Conservation (phyloP, 495 filamentous ascomycete species). For the Daldinia concentrica region DNA sequence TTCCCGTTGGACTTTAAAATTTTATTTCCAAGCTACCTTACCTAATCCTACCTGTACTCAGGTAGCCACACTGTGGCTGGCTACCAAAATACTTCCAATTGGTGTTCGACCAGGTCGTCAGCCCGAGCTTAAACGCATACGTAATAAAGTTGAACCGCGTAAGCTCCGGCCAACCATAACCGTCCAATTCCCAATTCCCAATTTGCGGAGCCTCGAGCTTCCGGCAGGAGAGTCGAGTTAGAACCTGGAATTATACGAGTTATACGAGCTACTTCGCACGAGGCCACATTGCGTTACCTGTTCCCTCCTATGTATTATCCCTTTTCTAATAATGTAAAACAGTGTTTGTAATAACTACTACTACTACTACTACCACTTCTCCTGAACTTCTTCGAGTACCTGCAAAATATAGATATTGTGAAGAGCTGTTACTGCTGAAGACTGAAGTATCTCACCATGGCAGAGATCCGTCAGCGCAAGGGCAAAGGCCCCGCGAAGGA, state of each 20-base stretch:
- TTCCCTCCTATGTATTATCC: background rate
- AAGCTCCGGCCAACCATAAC: conserved; percentile 29
- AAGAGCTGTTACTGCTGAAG: background rate
- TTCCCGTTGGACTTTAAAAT: background rate
- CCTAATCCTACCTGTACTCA: too few species aligned
- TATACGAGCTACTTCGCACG: conserved; percentile 16
- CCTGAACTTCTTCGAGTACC: background rate
- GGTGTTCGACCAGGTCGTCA: too few species aligned
- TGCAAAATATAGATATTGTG: background rate
- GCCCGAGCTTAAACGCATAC: too few species aligned
- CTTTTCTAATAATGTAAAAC: background rate
- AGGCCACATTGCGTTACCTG: conserved; percentile 35
- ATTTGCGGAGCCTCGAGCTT: conserved; percentile 32
- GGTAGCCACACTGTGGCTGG: background rate
- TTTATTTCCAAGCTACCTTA: too few species aligned
- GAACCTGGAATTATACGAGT: conserved; percentile 10
- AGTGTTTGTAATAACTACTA: background rate
- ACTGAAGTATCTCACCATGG: conserved; percentile 14
- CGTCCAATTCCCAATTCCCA: conserved; percentile 27
- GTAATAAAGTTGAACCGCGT: conserved; percentile 1
- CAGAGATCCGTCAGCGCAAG: conserved; percentile 43
- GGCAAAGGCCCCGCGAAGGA: conserved; percentile 29
- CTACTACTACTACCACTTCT: background rate
- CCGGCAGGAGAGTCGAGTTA: conserved; percentile 21
- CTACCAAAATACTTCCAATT: too few species aligned